phyloP scores from a whole-genome alignment of 306 rosid species.

The Quercus cerris region DNA sequence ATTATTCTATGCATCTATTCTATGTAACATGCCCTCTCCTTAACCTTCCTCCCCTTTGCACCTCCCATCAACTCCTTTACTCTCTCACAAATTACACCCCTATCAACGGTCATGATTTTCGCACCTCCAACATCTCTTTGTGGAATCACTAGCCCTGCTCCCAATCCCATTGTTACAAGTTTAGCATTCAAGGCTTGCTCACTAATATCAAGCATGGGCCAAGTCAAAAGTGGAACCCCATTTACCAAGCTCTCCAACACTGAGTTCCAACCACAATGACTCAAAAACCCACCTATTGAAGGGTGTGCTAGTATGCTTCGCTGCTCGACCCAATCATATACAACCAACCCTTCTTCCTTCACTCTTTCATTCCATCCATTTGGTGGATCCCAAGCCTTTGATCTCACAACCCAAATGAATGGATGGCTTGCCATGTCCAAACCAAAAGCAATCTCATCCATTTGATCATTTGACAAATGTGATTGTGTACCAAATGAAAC shows the following conservation, averaged over 20 bases:
- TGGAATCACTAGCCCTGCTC: not conserved
- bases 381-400: conserved; percentile 17
- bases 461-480: not conserved
- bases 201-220: conserved; percentile 23
- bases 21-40: not conserved
- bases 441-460: conserved; percentile 27
- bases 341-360: conserved; percentile 14
- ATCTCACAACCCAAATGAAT: conserved; percentile 24
- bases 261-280: too few relatives aligned
- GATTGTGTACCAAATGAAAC: conserved; percentile 20
- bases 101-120: not conserved
- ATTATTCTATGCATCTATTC: too few relatives aligned
- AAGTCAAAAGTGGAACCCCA: conserved; percentile 28
- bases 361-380: conserved; percentile 2
- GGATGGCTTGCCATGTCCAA: conserved; percentile 6
- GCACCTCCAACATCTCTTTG: not conserved
- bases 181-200: conserved; percentile 33
- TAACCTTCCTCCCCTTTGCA: conserved; percentile 8
- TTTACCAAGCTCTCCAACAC: conserved; percentile 16
- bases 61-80: conserved; percentile 30
- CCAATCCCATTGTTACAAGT: not conserved
- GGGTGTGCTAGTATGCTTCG: too few relatives aligned
- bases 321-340: conserved; percentile 18
- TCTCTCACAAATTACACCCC: conserved; percentile 12
- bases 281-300: too few relatives aligned